A percentile compares a stretch with the other conserved stretches of the same genome.
These are phyloP conservation scores for Boletus vinaceobasis DNA, from an alignment of 768 basidiomycete genomes.

Conservation along the genomic window DNA sequence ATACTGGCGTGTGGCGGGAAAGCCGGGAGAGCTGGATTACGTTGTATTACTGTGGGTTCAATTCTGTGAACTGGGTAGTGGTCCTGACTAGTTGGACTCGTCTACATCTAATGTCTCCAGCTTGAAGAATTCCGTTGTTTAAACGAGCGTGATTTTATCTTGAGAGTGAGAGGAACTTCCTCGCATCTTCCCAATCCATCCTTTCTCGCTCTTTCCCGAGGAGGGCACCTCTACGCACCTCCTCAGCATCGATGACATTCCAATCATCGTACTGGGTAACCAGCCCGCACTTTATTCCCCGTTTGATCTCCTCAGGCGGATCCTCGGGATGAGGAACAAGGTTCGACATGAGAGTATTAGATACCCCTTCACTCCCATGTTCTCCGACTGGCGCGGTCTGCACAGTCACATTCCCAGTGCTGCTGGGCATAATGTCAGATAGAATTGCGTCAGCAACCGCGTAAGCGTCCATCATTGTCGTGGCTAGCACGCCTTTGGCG, in stretches of 20 bases:
- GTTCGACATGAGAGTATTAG: constrained; percentile 31
- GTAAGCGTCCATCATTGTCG: constrained; percentile 93
- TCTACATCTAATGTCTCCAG: constrained; percentile 1
- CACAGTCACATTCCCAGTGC: constrained; percentile 16
- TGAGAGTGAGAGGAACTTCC: constrained; percentile 24
- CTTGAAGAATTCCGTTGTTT: not conserved
- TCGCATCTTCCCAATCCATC: constrained; percentile 65
- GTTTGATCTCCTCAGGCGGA: constrained; percentile 46
- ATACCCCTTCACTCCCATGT: not conserved
- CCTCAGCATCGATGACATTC: constrained; percentile 71
- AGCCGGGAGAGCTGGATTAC: not conserved
- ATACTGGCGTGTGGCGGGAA: not conserved
- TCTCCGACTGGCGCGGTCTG: constrained; percentile 6
- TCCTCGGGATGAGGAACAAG: constrained; percentile 39
- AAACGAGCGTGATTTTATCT: constrained; percentile 8
- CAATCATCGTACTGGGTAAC: constrained; percentile 72
- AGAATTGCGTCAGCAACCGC: constrained; percentile 70
- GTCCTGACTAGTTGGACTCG: not conserved
- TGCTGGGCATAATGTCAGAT: constrained; percentile 43
- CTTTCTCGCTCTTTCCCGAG: constrained; percentile 73
- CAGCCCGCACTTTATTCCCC: constrained; percentile 36
- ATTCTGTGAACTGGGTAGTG: no score
- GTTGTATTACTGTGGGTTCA: constrained; percentile 10
- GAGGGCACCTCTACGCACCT: constrained; percentile 53
- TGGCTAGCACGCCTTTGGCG: constrained; percentile 86